Percentiles rank a stretch among this genome's conserved stretches.
Evolutionary conservation across 1,139 yeast species (phyloP).

Genomic region (Lodderomyces beijingensis): DNA sequence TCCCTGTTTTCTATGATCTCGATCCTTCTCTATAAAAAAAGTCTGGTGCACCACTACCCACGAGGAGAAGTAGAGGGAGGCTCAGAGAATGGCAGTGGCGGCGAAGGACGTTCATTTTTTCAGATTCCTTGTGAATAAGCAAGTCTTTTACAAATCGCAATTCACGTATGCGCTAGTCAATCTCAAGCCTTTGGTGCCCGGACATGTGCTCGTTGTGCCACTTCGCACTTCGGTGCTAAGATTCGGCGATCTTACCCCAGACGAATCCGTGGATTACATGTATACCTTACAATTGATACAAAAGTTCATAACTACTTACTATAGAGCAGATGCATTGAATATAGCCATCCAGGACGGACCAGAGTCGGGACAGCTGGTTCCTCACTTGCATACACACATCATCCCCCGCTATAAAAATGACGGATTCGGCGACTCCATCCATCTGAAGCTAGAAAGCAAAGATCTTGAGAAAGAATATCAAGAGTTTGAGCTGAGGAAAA

Average conservation of each 20-base stretch:
- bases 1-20: too few species aligned
- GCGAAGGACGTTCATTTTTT: conserved; percentile 37
- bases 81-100: too few species aligned
- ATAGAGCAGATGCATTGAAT: conserved; percentile 77
- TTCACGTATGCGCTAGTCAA: conserved; percentile 81
- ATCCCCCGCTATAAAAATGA: conserved; percentile 72
- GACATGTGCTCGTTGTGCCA: conserved; percentile 88
- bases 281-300: conserved; percentile 69
- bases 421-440: conserved; percentile 59
- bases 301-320: conserved; percentile 55
- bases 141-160: conserved; percentile 55
- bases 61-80: too few species aligned
- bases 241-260: conserved; percentile 61
- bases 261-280: conserved; percentile 78
- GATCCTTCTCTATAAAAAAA: too few species aligned
- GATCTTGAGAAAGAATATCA: conserved; percentile 30
- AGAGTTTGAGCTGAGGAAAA: conserved; percentile 26
- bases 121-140: conserved; percentile 57
- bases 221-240: conserved; percentile 53
- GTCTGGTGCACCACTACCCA: too few species aligned
- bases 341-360: conserved; percentile 95
- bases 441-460: conserved; percentile 50
- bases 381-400: conserved; percentile 89
- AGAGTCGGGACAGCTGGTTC: conserved; percentile 90
- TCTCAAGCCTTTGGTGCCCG: conserved; percentile 84